A percentile compares a stretch with the other conserved stretches of the same genome.
Evolutionary conservation across 1,139 yeast genomes (phyloP).

Genomic region (Meyerozyma carpophila): DNA sequence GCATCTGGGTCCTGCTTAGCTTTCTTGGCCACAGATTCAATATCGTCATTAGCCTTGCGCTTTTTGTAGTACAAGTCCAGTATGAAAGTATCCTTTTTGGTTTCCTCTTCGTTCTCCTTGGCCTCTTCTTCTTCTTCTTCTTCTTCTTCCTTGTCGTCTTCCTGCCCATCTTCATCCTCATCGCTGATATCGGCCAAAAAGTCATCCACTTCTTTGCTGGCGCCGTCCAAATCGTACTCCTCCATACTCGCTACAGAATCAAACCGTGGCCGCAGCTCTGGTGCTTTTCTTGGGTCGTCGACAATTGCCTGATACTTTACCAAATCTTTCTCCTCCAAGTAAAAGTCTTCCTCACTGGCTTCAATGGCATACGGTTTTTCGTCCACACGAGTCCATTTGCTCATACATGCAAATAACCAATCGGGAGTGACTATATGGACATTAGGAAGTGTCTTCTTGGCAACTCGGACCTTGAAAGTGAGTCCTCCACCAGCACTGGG

Average conservation of each 20-base stretch:
- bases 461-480: conserved; percentile 72
- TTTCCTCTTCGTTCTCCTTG: conserved; percentile 4
- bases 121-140: conserved; percentile 13
- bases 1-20: conserved; percentile 24
- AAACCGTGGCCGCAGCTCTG: conserved; percentile 16
- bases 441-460: conserved; percentile 56
- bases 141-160: conserved; percentile 21
- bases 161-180: conserved; percentile 39
- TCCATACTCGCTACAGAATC: conserved; percentile 29
- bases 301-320: conserved; percentile 27
- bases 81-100: conserved; percentile 1
- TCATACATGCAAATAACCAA: conserved; percentile 86
- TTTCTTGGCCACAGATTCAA: conserved; percentile 1
- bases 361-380: conserved; percentile 57
- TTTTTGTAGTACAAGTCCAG: conserved; percentile 1
- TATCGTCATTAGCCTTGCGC: conserved; percentile 5
- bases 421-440: conserved; percentile 84
- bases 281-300: conserved; percentile 6
- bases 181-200: conserved; percentile 53
- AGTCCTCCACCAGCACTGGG: conserved; percentile 43
- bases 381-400: conserved; percentile 68
- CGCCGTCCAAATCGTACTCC: conserved; percentile 48
- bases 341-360: conserved; percentile 36
- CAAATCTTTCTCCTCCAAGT: conserved; percentile 37
- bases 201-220: conserved; percentile 56